These are phyloP conservation scores for Fusarium udum DNA, from an alignment of 2,329 filamentous ascomycete genomes.

Conservation along the genomic window DNA sequence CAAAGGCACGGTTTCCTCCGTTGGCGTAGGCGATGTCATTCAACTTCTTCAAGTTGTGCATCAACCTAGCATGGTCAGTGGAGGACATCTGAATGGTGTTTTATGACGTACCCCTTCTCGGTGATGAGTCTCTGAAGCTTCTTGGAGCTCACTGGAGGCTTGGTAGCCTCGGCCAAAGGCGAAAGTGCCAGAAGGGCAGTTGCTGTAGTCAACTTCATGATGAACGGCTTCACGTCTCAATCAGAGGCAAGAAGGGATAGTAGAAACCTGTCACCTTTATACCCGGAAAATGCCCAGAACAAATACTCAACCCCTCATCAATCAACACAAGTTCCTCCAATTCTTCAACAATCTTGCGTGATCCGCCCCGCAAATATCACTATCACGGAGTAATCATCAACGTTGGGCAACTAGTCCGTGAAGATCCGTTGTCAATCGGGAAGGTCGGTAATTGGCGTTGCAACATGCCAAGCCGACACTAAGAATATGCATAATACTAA, in stretches of 20 bases:
- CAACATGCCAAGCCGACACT: constrained; percentile 35
- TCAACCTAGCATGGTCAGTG: constrained; percentile 23
- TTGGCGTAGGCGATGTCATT: constrained; percentile 46
- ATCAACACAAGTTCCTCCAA: constrained; percentile 6
- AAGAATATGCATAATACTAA: constrained; percentile 32
- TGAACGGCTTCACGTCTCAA: not conserved
- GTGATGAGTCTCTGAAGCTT: constrained; percentile 41
- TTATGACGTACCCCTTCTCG: constrained; percentile 26
- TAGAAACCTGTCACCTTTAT: rapidly evolving
- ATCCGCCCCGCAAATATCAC: constrained; percentile 16
- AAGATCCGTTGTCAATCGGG: constrained; percentile 22
- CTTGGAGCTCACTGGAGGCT: constrained; percentile 33
- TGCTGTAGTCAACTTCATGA: constrained; percentile 34
- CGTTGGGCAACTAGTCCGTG: constrained; percentile 29
- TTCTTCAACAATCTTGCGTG: constrained; percentile 14
- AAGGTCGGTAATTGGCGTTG: constrained; percentile 26
- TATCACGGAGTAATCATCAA: constrained; percentile 24
- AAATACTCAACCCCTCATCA: not conserved
- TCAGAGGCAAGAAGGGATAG: not conserved
- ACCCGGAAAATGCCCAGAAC: not conserved
- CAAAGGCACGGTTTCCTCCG: constrained; percentile 47
- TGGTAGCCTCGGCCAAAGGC: constrained; percentile 32
- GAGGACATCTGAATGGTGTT: rapidly evolving
- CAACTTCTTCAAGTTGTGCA: constrained; percentile 42
- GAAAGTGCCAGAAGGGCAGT: constrained; percentile 41